These are phyloP conservation scores for Periglandula ipomoeae DNA, from an alignment of 2,329 filamentous ascomycete genomes.

Conservation along the genomic window DNA sequence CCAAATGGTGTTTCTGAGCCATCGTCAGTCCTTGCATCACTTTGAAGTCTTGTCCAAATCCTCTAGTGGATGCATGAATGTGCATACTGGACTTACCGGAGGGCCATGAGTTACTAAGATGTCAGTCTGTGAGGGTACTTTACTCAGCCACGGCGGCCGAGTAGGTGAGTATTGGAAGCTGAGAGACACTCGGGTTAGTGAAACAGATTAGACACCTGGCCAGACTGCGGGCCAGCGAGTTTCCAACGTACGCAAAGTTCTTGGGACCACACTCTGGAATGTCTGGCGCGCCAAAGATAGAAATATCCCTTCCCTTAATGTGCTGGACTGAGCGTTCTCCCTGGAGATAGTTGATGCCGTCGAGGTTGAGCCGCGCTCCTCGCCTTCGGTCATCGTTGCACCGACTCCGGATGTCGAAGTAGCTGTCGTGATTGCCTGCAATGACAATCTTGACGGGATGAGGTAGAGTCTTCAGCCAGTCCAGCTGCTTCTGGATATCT, in stretches of 20 bases:
- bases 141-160: constrained; percentile 62
- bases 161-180: constrained; percentile 64
- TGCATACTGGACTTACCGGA: constrained; percentile 49
- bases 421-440: constrained; percentile 83
- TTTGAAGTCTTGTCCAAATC: too few species aligned
- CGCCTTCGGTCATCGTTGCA: constrained; percentile 44
- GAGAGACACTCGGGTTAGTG: background rate
- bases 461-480: constrained; percentile 69
- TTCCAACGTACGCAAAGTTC: constrained; percentile 46
- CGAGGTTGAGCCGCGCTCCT: constrained; percentile 51
- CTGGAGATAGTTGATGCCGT: constrained; percentile 65
- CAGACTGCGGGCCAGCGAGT: background rate
- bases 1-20: constrained; percentile 54
- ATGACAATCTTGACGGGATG: constrained; percentile 76
- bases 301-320: constrained; percentile 46
- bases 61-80: too few species aligned
- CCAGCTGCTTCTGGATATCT: constrained; percentile 72
- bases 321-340: constrained; percentile 54
- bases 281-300: constrained; percentile 71
- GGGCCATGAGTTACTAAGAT: constrained; percentile 77
- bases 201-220: background rate
- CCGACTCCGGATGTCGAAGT: constrained; percentile 62
- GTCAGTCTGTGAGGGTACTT: constrained; percentile 63
- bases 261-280: constrained; percentile 66
- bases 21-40: background rate